Evolutionary conservation across 352 stramenopile genomes (phyloP), one percentile per base, ranked within the genome.

Genomic region (Globisporangium rhizosaccharum): DNA sequence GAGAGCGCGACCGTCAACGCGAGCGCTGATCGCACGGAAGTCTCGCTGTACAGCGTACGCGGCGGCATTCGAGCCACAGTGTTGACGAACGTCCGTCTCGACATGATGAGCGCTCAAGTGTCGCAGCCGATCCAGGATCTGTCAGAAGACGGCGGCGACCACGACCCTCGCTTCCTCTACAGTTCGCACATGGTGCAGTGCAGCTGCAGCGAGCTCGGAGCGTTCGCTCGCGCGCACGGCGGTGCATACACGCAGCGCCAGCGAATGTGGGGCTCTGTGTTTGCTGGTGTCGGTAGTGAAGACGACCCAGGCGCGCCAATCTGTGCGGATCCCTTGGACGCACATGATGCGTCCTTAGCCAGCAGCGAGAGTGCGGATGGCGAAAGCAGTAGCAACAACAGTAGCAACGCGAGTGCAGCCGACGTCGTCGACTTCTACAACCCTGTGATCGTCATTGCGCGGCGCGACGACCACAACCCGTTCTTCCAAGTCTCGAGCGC

Each of bases 31-130:
- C 41, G 60, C 4, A 78, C 75, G 0, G 67, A 72, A 47, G 58
- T 81, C 10, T 73, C 70, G 0, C 66, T 68, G 20, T 79, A 67
- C 46, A 41, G 62, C 14, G 69, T 61, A 12, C 30, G 26, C 26
- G 75, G 67, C 18, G 67, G 63, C 0, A 63, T 86, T 33, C 49
- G 44, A 1, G 67, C 60, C n/a, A 63, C 71, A 5, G 63, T 71
- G 15, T 77, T 86, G 51, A 51, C 70, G 28, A 75, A 85, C 33
- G 53, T 91, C 5, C 70, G 67, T 55, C 47, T 90, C 18, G 75
- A 91, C 55, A 56, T 91, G 11, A 30, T 56, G 0, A 46, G 33
- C n/a, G 70, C 71, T 0, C 39, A 68, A 11, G 59, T 74, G 10
- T 30, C 63, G n/a, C 39, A 45, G 14, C 63, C 67, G 20, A 78